Conservation (phyloP, 805 yeast species). For the Nakazawaea ernobii region DNA sequence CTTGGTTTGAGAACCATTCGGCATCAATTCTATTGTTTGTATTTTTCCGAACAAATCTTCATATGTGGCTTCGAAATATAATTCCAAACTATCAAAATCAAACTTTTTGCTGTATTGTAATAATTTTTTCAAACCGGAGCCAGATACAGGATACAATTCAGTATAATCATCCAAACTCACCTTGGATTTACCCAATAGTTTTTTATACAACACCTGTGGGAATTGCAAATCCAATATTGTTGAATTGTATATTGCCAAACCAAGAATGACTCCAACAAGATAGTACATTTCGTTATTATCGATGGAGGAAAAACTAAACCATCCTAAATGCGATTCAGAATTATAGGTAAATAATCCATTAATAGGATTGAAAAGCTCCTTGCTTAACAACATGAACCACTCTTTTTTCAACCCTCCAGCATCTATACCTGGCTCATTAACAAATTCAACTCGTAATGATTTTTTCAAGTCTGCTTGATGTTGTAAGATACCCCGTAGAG, state of each 20-base stretch:
- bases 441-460: slow-evolving; percentile 70
- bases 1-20: slow-evolving; percentile 45
- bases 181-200: slow-evolving; percentile 50
- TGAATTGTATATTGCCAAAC: slow-evolving; percentile 87
- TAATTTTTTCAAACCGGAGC: slow-evolving; percentile 41
- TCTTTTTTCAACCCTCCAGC: slow-evolving; percentile 94
- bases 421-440: slow-evolving; percentile 89
- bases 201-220: slow-evolving; percentile 73
- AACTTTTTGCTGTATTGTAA: slow-evolving; percentile 36
- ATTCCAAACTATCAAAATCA: slow-evolving; percentile 38
- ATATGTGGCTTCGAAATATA: slow-evolving; percentile 58
- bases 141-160: slow-evolving; percentile 66
- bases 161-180: slow-evolving; percentile 58
- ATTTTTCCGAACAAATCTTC: slow-evolving; percentile 40
- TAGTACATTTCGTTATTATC: slow-evolving; percentile 54
- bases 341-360: slow-evolving; percentile 62
- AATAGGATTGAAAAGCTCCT: slow-evolving; percentile 61
- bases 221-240: slow-evolving; percentile 76
- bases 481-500: slow-evolving; percentile 55
- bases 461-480: slow-evolving; percentile 62
- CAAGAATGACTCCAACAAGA: slow-evolving; percentile 80
- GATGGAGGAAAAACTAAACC: slow-evolving; percentile 60
- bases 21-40: slow-evolving; percentile 44
- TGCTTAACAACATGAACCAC: slow-evolving; percentile 79
- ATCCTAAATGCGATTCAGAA: slow-evolving; percentile 64